phyloP scores from a whole-genome alignment of 2,329 filamentous ascomycete species.

The Pochonia chlamydosporia region DNA sequence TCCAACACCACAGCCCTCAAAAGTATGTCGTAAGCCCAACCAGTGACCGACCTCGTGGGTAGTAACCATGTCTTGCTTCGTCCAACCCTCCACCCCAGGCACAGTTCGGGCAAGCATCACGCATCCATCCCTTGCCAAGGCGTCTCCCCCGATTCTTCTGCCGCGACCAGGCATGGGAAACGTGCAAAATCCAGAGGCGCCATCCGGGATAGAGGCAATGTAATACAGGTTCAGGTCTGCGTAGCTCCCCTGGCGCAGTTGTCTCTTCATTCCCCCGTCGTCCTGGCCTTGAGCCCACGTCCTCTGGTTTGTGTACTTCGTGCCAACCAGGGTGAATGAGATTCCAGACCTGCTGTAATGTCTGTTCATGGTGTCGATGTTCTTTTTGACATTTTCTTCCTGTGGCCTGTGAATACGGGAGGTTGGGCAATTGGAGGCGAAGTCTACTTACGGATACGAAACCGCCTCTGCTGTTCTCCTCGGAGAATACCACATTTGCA shows the following conservation, averaged over 20 bases:
- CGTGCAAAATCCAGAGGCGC: not conserved
- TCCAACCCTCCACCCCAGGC: not conserved
- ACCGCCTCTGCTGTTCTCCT: not conserved
- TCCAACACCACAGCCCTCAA: not conserved
- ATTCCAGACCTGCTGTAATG: not conserved
- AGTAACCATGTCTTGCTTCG: accelerated
- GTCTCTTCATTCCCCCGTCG: not conserved
- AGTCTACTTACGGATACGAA: not conserved
- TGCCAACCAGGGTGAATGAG: not conserved
- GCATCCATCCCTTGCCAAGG: not conserved
- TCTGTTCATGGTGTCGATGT: not conserved
- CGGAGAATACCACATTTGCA: not conserved
- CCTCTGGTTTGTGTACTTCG: no score
- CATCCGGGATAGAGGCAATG: not conserved
- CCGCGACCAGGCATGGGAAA: not conserved
- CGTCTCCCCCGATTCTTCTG: accelerated
- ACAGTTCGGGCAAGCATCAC: not conserved
- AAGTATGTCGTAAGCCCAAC: not conserved
- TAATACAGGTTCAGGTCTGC: not conserved
- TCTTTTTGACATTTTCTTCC: no score
- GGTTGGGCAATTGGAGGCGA: not conserved
- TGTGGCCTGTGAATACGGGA: no score
- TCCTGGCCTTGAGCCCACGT: not conserved
- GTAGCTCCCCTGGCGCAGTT: not conserved
- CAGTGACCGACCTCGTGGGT: not conserved